Conservation (phyloP, 1,284 basidiomycete species). For the Ustilago sp. region DNA sequence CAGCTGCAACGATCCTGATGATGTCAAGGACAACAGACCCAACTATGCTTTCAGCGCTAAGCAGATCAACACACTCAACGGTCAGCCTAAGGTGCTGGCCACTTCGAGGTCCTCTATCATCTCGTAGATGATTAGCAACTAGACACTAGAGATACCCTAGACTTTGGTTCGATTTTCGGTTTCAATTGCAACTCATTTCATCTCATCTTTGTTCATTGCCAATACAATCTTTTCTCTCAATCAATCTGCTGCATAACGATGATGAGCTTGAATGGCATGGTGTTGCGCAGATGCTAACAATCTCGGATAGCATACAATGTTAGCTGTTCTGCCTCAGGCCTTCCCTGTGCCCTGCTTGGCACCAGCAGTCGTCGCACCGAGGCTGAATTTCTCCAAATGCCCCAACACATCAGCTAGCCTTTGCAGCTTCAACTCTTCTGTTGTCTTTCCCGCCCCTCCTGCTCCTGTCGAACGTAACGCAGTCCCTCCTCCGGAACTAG, state of each 20-base stretch:
- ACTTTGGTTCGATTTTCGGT: slow-evolving; percentile 12
- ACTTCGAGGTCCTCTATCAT: slow-evolving; percentile 27
- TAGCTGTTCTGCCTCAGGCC: neutral
- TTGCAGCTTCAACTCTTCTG: slow-evolving; percentile 31
- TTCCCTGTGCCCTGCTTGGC: slow-evolving; percentile 8
- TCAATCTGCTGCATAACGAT: neutral
- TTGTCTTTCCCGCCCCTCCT: slow-evolving; percentile 11
- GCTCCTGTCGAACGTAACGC: neutral
- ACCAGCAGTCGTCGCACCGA: slow-evolving; percentile 3
- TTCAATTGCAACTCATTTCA: slow-evolving; percentile 2
- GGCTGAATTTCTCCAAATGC: slow-evolving; percentile 37
- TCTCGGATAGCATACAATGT: neutral
- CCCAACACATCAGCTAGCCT: slow-evolving; percentile 38
- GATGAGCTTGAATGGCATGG: neutral
- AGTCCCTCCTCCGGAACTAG: slow-evolving; percentile 2
- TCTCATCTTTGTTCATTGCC: neutral
- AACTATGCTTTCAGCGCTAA: slow-evolving; percentile 40
- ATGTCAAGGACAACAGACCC: slow-evolving; percentile 26
- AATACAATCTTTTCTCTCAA: neutral
- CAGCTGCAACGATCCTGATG: slow-evolving; percentile 39
- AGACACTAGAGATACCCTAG: neutral
- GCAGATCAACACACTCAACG: slow-evolving; percentile 26
- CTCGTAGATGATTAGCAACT: slow-evolving; percentile 6
- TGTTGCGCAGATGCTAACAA: neutral
- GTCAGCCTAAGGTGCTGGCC: slow-evolving; percentile 34